Evolutionary conservation across 169 alveolate species (phyloP).

Genomic region (Cryptosporidium ubiquitum): DNA sequence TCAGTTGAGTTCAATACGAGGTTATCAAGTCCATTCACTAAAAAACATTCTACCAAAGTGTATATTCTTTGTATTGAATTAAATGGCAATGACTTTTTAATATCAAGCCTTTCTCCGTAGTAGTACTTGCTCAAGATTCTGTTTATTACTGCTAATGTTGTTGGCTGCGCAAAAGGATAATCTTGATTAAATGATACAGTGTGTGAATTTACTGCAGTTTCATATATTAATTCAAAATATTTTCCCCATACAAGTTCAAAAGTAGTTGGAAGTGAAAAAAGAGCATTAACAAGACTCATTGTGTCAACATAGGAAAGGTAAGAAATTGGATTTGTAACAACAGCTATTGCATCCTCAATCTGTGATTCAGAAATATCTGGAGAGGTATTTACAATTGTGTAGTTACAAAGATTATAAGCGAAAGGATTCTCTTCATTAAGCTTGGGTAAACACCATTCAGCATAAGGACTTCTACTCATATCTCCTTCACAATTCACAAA

Average conservation of each 20-base stretch:
- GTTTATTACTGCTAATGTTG: slow-evolving; percentile 46
- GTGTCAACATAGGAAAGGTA: slow-evolving; percentile 71
- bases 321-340: slow-evolving; percentile 65
- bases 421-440: slow-evolving; percentile 12
- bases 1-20: slow-evolving; percentile 68
- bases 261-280: slow-evolving; percentile 53
- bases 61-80: slow-evolving; percentile 67
- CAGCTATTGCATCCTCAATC: slow-evolving; percentile 72
- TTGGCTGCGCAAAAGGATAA: slow-evolving; percentile 75
- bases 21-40: slow-evolving; percentile 59
- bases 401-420: slow-evolving; percentile 50
- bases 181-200: slow-evolving; percentile 52
- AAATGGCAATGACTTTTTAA: slow-evolving; percentile 22
- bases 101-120: slow-evolving; percentile 28
- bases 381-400: slow-evolving; percentile 39
- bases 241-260: slow-evolving; percentile 45
- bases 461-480: slow-evolving; percentile 71
- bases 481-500: slow-evolving; percentile 54
- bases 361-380: neutral
- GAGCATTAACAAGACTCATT: slow-evolving; percentile 63
- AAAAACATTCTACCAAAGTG: slow-evolving; percentile 59
- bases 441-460: slow-evolving; percentile 62
- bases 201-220: slow-evolving; percentile 32
- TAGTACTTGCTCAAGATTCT: slow-evolving; percentile 27
- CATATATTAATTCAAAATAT: slow-evolving; percentile 30